Conservation (phyloP, 441 rosid genomes). For the Syzygium syzygioides region DNA sequence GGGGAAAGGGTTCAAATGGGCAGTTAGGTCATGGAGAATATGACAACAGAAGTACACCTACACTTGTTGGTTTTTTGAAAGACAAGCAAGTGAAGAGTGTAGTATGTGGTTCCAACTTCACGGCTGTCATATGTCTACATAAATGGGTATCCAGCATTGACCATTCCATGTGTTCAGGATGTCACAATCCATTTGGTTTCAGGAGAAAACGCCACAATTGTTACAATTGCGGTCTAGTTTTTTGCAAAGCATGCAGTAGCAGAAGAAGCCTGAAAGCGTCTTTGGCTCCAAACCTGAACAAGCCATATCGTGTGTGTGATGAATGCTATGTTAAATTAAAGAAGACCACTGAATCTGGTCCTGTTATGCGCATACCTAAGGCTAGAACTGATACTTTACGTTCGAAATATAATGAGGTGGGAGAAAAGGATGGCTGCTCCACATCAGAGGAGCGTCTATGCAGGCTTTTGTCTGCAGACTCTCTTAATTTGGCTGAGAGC, state of each 20-base stretch:
- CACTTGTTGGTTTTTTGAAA: constrained; percentile 1
- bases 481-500: constrained; percentile 28
- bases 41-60: constrained; percentile 4
- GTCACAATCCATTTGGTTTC: constrained; percentile 9
- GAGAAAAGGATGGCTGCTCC: constrained; percentile 34
- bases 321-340: constrained; percentile 68
- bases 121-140: constrained; percentile 9
- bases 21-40: constrained; percentile 12
- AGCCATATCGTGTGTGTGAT: constrained; percentile 78
- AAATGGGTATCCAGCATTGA: constrained; percentile 12
- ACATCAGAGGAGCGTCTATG: constrained; percentile 28
- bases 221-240: constrained; percentile 60
- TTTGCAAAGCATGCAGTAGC: constrained; percentile 72
- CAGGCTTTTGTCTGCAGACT: constrained; percentile 36
- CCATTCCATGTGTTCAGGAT: constrained; percentile 12
- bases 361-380: constrained; percentile 22
- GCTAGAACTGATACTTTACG: constrained; percentile 24
- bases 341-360: constrained; percentile 31
- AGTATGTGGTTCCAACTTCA: constrained; percentile 9
- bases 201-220: constrained; percentile 33
- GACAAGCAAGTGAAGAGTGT: constrained; percentile 14
- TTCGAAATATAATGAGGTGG: constrained; percentile 22
- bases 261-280: constrained; percentile 70
- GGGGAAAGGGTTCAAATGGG: constrained; percentile 16
- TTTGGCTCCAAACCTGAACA: constrained; percentile 67